Conservation (phyloP, 768 basidiomycete genomes). For the Boletus eberwhitei region DNA sequence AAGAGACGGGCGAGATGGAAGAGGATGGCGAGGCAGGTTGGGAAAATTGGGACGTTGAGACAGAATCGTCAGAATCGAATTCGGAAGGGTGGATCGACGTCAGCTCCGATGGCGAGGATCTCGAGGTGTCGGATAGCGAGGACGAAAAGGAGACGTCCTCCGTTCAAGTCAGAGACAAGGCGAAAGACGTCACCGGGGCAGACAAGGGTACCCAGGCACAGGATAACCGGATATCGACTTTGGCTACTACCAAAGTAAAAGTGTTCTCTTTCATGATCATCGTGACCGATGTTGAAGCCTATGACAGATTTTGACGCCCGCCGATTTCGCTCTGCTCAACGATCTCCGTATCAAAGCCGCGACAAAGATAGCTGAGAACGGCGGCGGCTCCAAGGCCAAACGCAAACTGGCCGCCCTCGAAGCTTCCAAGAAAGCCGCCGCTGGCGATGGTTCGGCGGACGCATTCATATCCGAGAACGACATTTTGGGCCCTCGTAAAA, state of each 20-base stretch:
- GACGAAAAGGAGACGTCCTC: slow-evolving; percentile 47
- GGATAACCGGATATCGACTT: slow-evolving; percentile 49
- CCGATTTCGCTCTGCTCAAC: slow-evolving; percentile 89
- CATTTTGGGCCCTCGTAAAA: slow-evolving; percentile 92
- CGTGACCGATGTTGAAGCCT: not conserved
- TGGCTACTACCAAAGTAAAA: slow-evolving; percentile 77
- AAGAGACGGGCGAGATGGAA: slow-evolving; percentile 51
- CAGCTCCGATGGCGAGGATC: slow-evolving; percentile 57
- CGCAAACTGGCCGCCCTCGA: slow-evolving; percentile 85
- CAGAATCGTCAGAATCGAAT: slow-evolving; percentile 57
- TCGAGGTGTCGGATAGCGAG: slow-evolving; percentile 86
- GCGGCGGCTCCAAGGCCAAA: slow-evolving; percentile 75
- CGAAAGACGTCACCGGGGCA: not conserved
- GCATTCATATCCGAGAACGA: slow-evolving; percentile 83
- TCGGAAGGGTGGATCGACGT: slow-evolving; percentile 82
- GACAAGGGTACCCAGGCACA: slow-evolving; percentile 25
- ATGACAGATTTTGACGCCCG: slow-evolving; percentile 88
- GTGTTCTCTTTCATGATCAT: not conserved
- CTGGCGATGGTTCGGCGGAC: slow-evolving; percentile 41
- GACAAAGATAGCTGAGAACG: slow-evolving; percentile 60
- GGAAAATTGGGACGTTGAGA: slow-evolving; percentile 88
- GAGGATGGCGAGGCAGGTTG: slow-evolving; percentile 71
- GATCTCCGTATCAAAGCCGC: slow-evolving; percentile 84
- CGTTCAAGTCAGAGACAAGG: slow-evolving; percentile 5
- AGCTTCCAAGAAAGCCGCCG: slow-evolving; percentile 56